Base-by-base conservation (phyloP, 2,329 filamentous ascomycete species). In the Neodidymelliopsis sp. region DNA sequence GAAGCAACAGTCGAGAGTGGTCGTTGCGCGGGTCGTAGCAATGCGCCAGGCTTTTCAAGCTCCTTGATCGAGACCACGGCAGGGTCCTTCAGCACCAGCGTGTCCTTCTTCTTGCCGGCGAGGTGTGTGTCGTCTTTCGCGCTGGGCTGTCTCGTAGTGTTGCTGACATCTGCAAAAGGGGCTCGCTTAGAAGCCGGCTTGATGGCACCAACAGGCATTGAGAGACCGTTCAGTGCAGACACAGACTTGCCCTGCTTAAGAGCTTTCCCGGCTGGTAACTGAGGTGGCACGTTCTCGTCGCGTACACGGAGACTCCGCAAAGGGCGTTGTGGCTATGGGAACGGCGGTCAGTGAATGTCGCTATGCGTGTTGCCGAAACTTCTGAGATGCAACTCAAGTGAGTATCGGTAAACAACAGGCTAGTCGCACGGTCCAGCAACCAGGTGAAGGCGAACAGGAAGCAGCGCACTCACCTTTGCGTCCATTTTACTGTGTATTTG, bases 171-270 rank as follows among this genome's bases (percentile, higher is more conserved):
- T 38, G 84, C 89, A 73, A 95, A 91, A 10, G 85, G 90, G 54
- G 86, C 85, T 59, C 91, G 86, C 77, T 92, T 94, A 45, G 86
- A 79, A 48, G 83, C 80, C 39, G 83, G 79, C 72, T 87, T 90
- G 57, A 86, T 74, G 28, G 78, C 80, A 49, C 77, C 80, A 38
- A 78, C 80, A 54, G 80, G 77, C 53, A 80, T 69, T 12, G 49
- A 41, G 51, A 83, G 65, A 60, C 78, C 79, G 35, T 75, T 89
- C 59, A 81, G 82, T 74, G 74, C 87, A 73, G 72, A 85, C 24
- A 81, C 86, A 7, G 91, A 95, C 75, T 96, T 96, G 76, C 91
- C 87, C 56, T 88, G 87, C 63, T 95, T 90, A 54, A 91, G 77
- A 42, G 82, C 57, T 54, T 73, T 75, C 43, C 77, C 71, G 43